Conservation (phyloP, 2,329 filamentous ascomycete species). For the Colletotrichum orchidophilum region DNA sequence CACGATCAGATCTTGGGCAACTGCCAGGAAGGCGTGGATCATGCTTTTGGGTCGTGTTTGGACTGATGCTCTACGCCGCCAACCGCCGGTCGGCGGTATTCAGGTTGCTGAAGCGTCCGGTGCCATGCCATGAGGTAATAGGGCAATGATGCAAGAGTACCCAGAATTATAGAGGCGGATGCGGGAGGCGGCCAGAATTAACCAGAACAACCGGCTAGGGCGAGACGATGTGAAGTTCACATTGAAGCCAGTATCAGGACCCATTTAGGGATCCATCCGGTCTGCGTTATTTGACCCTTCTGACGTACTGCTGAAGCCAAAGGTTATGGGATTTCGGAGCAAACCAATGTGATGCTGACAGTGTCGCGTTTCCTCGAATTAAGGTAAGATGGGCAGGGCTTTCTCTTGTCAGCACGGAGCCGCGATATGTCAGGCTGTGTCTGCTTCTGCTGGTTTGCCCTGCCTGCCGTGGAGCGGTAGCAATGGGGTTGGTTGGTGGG, state of each 20-base stretch:
- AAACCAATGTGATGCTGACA: background rate
- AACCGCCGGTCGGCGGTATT: background rate
- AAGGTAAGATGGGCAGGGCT: slow-evolving; percentile 2
- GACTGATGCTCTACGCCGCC: slow-evolving; percentile 11
- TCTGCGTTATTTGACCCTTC: background rate
- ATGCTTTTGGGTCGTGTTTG: slow-evolving; percentile 31
- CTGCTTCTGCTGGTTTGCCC: background rate
- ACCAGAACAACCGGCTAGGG: background rate
- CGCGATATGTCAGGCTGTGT: background rate
- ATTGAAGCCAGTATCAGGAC: background rate
- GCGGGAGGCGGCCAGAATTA: background rate
- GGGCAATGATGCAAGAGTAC: background rate
- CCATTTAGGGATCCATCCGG: background rate
- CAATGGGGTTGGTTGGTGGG: slow-evolving; percentile 10
- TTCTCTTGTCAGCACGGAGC: slow-evolving; percentile 16
- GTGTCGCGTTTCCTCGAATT: slow-evolving; percentile 5
- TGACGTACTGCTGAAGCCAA: slow-evolving; percentile 23
- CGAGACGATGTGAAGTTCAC: background rate
- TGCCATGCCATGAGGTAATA: slow-evolving; percentile 18
- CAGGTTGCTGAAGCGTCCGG: background rate
- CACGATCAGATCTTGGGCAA: slow-evolving; percentile 30
- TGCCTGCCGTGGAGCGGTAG: slow-evolving; percentile 8
- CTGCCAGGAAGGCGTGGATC: slow-evolving; percentile 31
- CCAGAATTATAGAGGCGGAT: background rate
- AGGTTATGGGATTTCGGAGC: background rate